Conservation (phyloP, 805 yeast genomes). For the Komagataella pastoris region DNA sequence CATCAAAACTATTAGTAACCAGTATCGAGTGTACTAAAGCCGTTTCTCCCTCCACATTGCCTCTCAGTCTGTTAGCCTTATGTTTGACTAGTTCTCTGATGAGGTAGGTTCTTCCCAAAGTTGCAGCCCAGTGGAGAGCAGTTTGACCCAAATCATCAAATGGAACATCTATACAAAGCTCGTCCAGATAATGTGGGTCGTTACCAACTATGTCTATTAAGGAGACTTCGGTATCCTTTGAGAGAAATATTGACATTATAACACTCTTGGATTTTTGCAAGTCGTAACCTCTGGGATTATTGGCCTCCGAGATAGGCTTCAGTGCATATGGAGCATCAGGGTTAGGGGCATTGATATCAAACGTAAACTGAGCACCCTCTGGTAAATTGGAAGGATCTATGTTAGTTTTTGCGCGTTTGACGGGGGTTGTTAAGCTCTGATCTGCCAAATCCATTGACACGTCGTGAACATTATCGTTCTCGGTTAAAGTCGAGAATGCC, state of each 20-base stretch:
- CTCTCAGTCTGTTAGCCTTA: conserved; percentile 55
- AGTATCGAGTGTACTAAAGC: conserved; percentile 73
- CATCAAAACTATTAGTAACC: conserved; percentile 75
- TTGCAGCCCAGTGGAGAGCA: conserved; percentile 92
- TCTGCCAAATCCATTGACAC: conserved; percentile 2
- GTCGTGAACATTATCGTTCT: conserved; percentile 14
- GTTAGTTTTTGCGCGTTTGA: conserved; percentile 17
- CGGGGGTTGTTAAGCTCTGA: conserved; percentile 18
- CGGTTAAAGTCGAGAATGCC: conserved; percentile 16
- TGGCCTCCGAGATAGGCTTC: conserved; percentile 23
- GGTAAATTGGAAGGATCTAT: conserved; percentile 5
- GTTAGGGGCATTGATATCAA: conserved; percentile 23
- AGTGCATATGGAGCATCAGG: conserved; percentile 34
- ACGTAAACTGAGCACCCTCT: conserved; percentile 13
- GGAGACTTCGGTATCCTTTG: conserved; percentile 8
- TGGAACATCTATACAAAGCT: conserved; percentile 63
- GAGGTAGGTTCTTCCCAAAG: conserved; percentile 65
- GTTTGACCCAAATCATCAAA: conserved; percentile 92
- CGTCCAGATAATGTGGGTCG: conserved; percentile 13
- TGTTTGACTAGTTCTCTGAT: conserved; percentile 55
- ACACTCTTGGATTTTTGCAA: conserved; percentile 20
- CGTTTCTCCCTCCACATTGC: conserved; percentile 80
- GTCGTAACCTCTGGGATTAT: conserved; percentile 8
- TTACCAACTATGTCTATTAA: conserved; percentile 14
- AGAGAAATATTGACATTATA: neutral